These are phyloP conservation scores for Forsythia viridissima DNA, from an alignment of 257 asterid species.

Conservation along the genomic window DNA sequence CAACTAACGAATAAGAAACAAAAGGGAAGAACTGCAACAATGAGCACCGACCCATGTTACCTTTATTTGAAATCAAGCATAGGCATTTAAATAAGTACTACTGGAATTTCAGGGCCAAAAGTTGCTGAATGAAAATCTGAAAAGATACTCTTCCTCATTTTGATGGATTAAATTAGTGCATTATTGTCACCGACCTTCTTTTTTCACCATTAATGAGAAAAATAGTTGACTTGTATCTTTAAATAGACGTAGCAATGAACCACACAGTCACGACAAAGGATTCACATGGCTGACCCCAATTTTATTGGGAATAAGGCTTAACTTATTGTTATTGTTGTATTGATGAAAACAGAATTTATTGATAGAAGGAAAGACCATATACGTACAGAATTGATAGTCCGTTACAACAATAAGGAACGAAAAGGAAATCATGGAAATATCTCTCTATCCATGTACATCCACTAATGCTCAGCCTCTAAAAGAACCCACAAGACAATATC, in stretches of 20 bases:
- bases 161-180: no score
- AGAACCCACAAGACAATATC: background rate
- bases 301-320: background rate
- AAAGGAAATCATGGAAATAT: background rate
- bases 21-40: background rate
- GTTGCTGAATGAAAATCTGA: background rate
- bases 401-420: background rate
- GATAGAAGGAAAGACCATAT: background rate
- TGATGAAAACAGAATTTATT: background rate
- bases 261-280: background rate
- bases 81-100: no score
- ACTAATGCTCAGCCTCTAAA: background rate
- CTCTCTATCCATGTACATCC: background rate
- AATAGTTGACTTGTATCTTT: background rate
- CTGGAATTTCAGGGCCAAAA: background rate
- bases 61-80: background rate
- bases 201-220: background rate
- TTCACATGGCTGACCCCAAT: background rate
- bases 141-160: background rate
- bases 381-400: background rate
- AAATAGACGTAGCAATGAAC: background rate
- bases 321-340: background rate
- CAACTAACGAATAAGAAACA: background rate
- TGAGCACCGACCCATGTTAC: background rate
- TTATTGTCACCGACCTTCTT: background rate